Evolutionary conservation across 148 eudicot genomes (phyloP), one percentile per base, ranked within the genome.

Genomic region (Chenopodium berlandieri): DNA sequence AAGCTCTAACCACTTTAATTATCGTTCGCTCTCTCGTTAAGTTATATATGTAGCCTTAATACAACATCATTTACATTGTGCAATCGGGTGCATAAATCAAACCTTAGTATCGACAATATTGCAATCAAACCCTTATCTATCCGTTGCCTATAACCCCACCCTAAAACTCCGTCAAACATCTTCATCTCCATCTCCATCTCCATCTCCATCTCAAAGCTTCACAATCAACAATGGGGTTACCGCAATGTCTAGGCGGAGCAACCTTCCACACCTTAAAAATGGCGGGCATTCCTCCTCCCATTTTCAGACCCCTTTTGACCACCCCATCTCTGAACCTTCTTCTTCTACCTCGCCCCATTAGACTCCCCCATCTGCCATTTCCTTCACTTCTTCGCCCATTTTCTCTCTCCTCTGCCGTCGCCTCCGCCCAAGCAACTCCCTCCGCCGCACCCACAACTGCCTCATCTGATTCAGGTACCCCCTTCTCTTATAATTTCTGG

Each of bases 351-450:
- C 80, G 52, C 32, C 71, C 78, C 64, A 62, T 60, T 9, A 71
- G 64, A 73, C 70, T 68, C n/a, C 7, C 34, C 37, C 56, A 23
- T 3, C 89, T 44, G 9, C 70, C 73, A 16, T 47, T 84, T 78
- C 89, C 90, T 17, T 73, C 87, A 6, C 76, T 87, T 4, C 56
- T 71, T 34, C 84, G 89, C 78, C 80, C 92, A 37, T 88, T 86
- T 68, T 86, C 93, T 54, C 60, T 85, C 52, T 78, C 86, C 54
- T n/a, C 50, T 22, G 9, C 87, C 7, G 67, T 84, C 78, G 9
- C 86, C 79, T 5, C 64, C 8, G 14, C 76, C 27, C 80, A 37
- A 56, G 56, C 89, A 34, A 69, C 22, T 52, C 62, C 77, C 64
- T 50, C 79, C 47, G 64, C 89, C 27, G 69, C 17, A 31, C 50